Conservation (phyloP, 2,329 filamentous ascomycete species). For the Fusarium sp. region DNA sequence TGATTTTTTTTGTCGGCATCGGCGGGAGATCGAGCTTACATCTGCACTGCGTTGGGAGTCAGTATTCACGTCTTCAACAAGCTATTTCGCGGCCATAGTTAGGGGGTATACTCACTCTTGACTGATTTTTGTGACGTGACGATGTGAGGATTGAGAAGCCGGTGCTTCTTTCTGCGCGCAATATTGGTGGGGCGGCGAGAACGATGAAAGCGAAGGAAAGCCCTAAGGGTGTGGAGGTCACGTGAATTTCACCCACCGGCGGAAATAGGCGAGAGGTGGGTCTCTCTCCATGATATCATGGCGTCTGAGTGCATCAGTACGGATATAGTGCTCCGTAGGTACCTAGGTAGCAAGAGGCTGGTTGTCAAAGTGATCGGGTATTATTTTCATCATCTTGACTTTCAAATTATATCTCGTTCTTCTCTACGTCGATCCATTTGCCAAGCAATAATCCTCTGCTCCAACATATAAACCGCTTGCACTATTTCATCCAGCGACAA, state of each 20-base stretch:
- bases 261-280: slow-evolving; percentile 6
- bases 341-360: too few relatives aligned
- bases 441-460: slow-evolving; percentile 51
- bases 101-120: slow-evolving; percentile 65
- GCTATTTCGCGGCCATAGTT: slow-evolving; percentile 20
- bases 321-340: background rate
- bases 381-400: background rate
- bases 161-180: slow-evolving; percentile 50
- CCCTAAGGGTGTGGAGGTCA: slow-evolving; percentile 52
- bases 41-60: slow-evolving; percentile 75
- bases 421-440: slow-evolving; percentile 39
- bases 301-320: background rate
- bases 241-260: slow-evolving; percentile 33
- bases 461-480: slow-evolving; percentile 54
- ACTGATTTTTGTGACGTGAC: slow-evolving; percentile 63
- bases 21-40: slow-evolving; percentile 69
- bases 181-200: slow-evolving; percentile 58
- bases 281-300: slow-evolving; percentile 26
- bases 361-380: slow-evolving; percentile 1
- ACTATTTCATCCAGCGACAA: slow-evolving; percentile 50
- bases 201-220: slow-evolving; percentile 47
- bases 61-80: slow-evolving; percentile 36
- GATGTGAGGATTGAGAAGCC: slow-evolving; percentile 54
- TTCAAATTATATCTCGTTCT: slow-evolving; percentile 1
- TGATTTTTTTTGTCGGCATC: slow-evolving; percentile 37